phyloP scores from a whole-genome alignment of 805 yeast species.

The Saccharomycopsis sp. region DNA sequence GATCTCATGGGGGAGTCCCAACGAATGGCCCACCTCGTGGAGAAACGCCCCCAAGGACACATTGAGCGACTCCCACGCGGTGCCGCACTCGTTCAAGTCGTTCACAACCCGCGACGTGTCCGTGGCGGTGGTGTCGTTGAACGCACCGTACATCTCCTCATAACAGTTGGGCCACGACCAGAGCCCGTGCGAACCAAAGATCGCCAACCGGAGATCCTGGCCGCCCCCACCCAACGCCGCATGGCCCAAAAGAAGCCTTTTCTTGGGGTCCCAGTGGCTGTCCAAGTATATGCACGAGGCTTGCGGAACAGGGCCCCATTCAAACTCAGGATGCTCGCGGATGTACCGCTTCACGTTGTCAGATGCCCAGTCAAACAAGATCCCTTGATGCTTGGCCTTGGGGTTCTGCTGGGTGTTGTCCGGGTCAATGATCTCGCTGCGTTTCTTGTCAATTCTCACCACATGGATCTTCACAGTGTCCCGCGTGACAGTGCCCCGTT shows the following conservation, averaged over 20 bases:
- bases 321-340: constrained; percentile 16
- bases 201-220: constrained; percentile 63
- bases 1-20: constrained; percentile 90
- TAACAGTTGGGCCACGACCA: constrained; percentile 88
- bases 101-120: constrained; percentile 74
- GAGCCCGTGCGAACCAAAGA: constrained; percentile 88
- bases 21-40: constrained; percentile 89
- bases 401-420: constrained; percentile 82
- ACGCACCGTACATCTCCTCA: constrained; percentile 58
- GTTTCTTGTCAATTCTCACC: constrained; percentile 54
- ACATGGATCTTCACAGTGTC: constrained; percentile 73
- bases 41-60: constrained; percentile 87
- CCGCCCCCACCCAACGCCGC: constrained; percentile 93
- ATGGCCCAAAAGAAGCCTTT: constrained; percentile 62
- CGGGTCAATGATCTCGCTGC: constrained; percentile 64
- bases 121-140: constrained; percentile 62
- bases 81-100: constrained; percentile 75
- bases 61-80: constrained; percentile 84
- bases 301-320: constrained; percentile 33
- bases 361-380: constrained; percentile 66
- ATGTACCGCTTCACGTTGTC: constrained; percentile 58
- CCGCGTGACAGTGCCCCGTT: constrained; percentile 32
- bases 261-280: constrained; percentile 65
- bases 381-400: constrained; percentile 64
- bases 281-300: constrained; percentile 85